phyloP scores from a whole-genome alignment of 2,329 filamentous ascomycete species.

The Fusarium nodosum region DNA sequence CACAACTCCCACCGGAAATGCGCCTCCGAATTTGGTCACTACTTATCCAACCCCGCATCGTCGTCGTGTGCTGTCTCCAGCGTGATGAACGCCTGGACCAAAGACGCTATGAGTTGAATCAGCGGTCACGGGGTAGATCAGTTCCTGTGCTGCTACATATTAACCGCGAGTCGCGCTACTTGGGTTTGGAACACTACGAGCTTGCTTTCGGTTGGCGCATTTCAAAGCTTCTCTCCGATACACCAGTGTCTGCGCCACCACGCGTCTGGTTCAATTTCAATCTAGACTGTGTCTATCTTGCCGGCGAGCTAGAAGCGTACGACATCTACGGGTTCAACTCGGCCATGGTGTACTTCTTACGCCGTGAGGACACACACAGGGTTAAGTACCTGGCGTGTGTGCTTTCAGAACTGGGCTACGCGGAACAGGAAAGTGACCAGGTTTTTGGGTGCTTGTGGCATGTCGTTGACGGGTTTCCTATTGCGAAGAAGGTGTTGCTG shows the following conservation, averaged over 20 bases:
- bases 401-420: conserved; percentile 61
- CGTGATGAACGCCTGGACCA: conserved; percentile 48
- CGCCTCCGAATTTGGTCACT: conserved; percentile 63
- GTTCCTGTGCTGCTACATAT: conserved; percentile 61
- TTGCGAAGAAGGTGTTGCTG: conserved; percentile 56
- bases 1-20: conserved; percentile 60
- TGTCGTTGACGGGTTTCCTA: conserved; percentile 61
- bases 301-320: conserved; percentile 63
- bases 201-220: conserved; percentile 63
- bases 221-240: conserved; percentile 56
- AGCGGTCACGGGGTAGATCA: conserved; percentile 45
- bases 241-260: conserved; percentile 54
- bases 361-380: conserved; percentile 58
- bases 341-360: conserved; percentile 64
- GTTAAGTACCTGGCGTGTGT: conserved; percentile 61
- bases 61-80: conserved; percentile 60
- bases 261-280: conserved; percentile 64
- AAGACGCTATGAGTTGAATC: conserved; percentile 50
- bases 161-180: conserved; percentile 59
- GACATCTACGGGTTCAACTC: conserved; percentile 62
- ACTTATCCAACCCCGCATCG: conserved; percentile 61
- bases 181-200: conserved; percentile 61
- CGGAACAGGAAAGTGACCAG: conserved; percentile 59
- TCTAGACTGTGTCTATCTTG: conserved; percentile 62
- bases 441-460: conserved; percentile 64